Evolutionary conservation across 352 stramenopile species (phyloP).

Genomic region (Blastocystis sp.): DNA sequence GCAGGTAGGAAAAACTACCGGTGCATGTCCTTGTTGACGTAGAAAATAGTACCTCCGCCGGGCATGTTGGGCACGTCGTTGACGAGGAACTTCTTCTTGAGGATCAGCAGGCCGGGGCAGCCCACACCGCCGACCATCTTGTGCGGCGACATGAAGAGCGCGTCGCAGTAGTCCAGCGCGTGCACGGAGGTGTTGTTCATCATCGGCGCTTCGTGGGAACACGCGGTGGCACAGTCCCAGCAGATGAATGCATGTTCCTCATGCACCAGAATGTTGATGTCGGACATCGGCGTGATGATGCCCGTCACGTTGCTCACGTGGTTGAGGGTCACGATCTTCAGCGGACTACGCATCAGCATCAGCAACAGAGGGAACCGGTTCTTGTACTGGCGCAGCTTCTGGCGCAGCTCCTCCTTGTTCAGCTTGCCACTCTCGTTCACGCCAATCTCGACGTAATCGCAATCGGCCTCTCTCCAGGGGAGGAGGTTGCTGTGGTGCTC

Average conservation of each 20-base stretch:
- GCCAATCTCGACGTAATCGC: slow-evolving; percentile 76
- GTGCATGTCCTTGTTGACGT: slow-evolving; percentile 79
- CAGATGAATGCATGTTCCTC: slow-evolving; percentile 83
- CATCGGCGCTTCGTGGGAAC: slow-evolving; percentile 85
- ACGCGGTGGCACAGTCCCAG: slow-evolving; percentile 91
- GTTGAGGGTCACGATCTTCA: slow-evolving; percentile 77
- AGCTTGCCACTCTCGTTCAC: slow-evolving; percentile 75
- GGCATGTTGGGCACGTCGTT: slow-evolving; percentile 76
- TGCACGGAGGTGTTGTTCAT: slow-evolving; percentile 85
- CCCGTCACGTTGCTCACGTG: slow-evolving; percentile 92
- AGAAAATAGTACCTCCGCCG: slow-evolving; percentile 80
- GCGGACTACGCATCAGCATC: slow-evolving; percentile 67
- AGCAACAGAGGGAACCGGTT: slow-evolving; percentile 73
- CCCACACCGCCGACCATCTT: slow-evolving; percentile 89
- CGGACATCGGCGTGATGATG: slow-evolving; percentile 82
- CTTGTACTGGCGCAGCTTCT: slow-evolving; percentile 75
- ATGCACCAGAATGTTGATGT: slow-evolving; percentile 84
- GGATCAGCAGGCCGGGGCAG: slow-evolving; percentile 86
- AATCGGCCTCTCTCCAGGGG: slow-evolving; percentile 87
- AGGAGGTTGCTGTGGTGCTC: slow-evolving; percentile 96
- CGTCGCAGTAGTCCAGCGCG: slow-evolving; percentile 81
- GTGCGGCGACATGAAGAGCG: slow-evolving; percentile 89
- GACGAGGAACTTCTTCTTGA: slow-evolving; percentile 83
- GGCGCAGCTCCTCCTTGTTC: slow-evolving; percentile 75
- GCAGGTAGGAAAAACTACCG: slow-evolving; percentile 84